Evolutionary conservation across 1,284 basidiomycete genomes (phyloP), one percentile per base, ranked within the genome.

Genomic region (Boletus sp.): DNA sequence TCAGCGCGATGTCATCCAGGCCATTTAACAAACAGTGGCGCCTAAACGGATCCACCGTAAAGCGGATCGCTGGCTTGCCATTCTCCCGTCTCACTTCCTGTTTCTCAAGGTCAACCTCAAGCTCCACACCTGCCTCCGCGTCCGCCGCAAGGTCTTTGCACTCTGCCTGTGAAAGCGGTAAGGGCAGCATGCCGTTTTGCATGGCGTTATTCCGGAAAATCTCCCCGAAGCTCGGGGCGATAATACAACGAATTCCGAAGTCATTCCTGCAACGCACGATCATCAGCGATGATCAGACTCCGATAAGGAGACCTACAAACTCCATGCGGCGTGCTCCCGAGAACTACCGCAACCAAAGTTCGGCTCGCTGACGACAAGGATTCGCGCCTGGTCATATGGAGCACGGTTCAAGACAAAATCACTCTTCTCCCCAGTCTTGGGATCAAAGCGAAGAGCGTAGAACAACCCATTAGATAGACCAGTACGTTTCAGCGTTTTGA

Each of bases 341-440:
- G 87, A 94, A 67, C 85, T 93, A 29, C 92, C 94, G 60, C 94
- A 97, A 12, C 94, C 94, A 71, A 97, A 97, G 77, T 97, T 97
- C 61, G 80, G 78, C 30, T 91, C 94, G 7, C 85, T 92, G 63
- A 88, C 92, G 39, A 97, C 87, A 34, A 97, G 75, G 53, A 96
- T 90, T 68, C 81, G 89, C 10, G 93, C 77, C 50, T 84, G 72
- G 53, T 85, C 77, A 66, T 87, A 96, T 3, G 91, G 93, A 49
- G 82, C 76, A 52, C 85, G 82, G 73, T 97, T 96, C 57, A 97
- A 78, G 44, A 97, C 73, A 62, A 97, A 96, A 64, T 94, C 84
- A 6, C 91, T 92, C 52, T 86, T 81, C 64, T 82, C 76, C 33
- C 86, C 86, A 5, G 91, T 92, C 53, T 81, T 73, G 5, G 84